A percentile compares a stretch with the other conserved stretches of the same genome.
These are phyloP conservation scores for Coniophora puteana DNA, from an alignment of 1,284 basidiomycete species.

Conservation along the genomic window DNA sequence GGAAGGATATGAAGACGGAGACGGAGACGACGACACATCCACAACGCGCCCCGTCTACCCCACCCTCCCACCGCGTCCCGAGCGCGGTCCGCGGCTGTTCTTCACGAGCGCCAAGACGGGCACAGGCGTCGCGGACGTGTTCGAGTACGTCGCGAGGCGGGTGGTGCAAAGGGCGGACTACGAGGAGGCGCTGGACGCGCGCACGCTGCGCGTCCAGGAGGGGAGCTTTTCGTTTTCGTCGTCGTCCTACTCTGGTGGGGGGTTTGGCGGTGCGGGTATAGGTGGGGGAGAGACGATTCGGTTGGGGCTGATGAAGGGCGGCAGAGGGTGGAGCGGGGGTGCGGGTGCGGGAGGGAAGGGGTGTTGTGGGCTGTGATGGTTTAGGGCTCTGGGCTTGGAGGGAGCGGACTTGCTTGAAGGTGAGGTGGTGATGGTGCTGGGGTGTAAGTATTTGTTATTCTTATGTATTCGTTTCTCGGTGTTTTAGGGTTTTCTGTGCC, in stretches of 20 bases:
- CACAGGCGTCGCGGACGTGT: constrained; percentile 61
- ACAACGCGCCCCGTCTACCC: constrained; percentile 13
- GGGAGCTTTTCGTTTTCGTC: constrained; percentile 2
- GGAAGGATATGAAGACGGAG: too few species aligned
- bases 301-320: neutral
- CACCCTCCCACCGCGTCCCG: constrained; percentile 31
- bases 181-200: constrained; percentile 41
- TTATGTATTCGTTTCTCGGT: too few species aligned
- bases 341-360: neutral
- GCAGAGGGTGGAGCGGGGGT: too few species aligned
- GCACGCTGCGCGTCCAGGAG: constrained; percentile 19
- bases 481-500: too few species aligned
- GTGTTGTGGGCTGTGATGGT: too few species aligned
- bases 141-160: constrained; percentile 62
- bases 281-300: constrained; percentile 7
- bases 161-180: constrained; percentile 60
- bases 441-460: too few species aligned
- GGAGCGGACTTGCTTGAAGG: too few species aligned
- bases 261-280: constrained; percentile 22
- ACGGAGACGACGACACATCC: constrained; percentile 16
- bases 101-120: constrained; percentile 76
- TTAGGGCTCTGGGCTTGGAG: too few species aligned
- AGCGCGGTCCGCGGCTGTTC: constrained; percentile 58
- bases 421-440: too few species aligned
- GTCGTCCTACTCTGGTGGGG: too few species aligned